Conservation (phyloP, 2,329 filamentous ascomycete genomes). For the Talaromyces sp. region DNA sequence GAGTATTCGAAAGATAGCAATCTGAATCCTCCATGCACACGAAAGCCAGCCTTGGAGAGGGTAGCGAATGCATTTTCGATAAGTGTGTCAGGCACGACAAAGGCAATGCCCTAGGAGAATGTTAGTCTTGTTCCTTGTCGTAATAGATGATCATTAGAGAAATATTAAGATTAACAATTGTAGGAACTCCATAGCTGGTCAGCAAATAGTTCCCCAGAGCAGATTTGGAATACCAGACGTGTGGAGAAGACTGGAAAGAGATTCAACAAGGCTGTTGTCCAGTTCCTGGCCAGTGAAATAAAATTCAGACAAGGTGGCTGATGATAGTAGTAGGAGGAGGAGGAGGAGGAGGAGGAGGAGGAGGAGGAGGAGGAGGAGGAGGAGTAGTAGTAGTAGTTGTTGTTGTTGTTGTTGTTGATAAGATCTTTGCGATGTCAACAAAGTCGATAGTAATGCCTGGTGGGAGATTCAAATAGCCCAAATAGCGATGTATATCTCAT, state of each 20-base stretch:
- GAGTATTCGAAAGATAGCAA: constrained; percentile 19
- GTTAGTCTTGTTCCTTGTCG: background rate
- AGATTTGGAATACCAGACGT: constrained; percentile 26
- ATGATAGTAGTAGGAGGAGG: background rate
- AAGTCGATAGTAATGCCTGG: background rate
- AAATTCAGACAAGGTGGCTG: constrained; percentile 14
- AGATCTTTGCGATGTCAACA: background rate
- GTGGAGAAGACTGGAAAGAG: constrained; percentile 26
- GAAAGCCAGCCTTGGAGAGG: constrained; percentile 22
- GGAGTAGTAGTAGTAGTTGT: background rate
- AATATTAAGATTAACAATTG: constrained; percentile 25
- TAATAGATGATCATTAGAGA: background rate
- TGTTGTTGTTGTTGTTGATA: too few species aligned
- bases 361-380: too few species aligned
- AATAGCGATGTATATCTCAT: background rate
- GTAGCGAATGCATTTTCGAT: constrained; percentile 20
- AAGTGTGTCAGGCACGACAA: constrained; percentile 24
- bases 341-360: too few species aligned
- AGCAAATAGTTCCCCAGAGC: constrained; percentile 33
- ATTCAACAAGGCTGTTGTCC: constrained; percentile 23
- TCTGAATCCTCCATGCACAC: constrained; percentile 20
- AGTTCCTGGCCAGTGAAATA: constrained; percentile 16
- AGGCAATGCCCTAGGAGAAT: constrained; percentile 20
- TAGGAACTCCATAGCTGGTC: constrained; percentile 31
- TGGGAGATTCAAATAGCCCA: background rate